Conservation (phyloP, 2,329 filamentous ascomycete species). For the Aureobasidium sp. region DNA sequence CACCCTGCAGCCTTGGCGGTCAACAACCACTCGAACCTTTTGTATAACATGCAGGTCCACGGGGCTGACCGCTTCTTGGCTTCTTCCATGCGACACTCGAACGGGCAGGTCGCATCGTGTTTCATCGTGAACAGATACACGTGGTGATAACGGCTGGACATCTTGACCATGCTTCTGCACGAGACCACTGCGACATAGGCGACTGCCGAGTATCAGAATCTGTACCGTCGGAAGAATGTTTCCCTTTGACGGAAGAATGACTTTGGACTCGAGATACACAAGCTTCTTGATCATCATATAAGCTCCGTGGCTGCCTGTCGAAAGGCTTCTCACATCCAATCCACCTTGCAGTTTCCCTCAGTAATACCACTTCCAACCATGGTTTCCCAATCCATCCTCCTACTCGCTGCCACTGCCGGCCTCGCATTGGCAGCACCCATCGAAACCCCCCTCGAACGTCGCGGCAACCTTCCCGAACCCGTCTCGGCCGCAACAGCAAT, state of each 20-base stretch:
- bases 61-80: conserved; percentile 1
- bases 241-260: background rate
- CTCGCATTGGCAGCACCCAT: conserved; percentile 20
- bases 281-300: background rate
- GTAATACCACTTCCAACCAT: conserved; percentile 4
- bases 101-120: conserved; percentile 1
- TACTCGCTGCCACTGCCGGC: conserved; percentile 17
- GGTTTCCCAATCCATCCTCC: conserved; percentile 18
- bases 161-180: background rate
- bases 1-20: conserved; percentile 4
- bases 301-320: background rate
- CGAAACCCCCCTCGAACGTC: conserved; percentile 16
- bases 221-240: background rate
- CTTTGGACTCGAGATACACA: background rate
- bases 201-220: conserved; percentile 1
- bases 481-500: conserved; percentile 24
- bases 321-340: background rate
- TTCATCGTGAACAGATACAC: background rate
- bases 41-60: conserved; percentile 7
- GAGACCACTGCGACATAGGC: background rate
- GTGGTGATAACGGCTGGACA: conserved; percentile 6
- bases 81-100: background rate
- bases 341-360: background rate
- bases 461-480: conserved; percentile 25
- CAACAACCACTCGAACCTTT: background rate